phyloP scores from a whole-genome alignment of 1,139 yeast genomes.

The Yamadazyma taylorii region DNA sequence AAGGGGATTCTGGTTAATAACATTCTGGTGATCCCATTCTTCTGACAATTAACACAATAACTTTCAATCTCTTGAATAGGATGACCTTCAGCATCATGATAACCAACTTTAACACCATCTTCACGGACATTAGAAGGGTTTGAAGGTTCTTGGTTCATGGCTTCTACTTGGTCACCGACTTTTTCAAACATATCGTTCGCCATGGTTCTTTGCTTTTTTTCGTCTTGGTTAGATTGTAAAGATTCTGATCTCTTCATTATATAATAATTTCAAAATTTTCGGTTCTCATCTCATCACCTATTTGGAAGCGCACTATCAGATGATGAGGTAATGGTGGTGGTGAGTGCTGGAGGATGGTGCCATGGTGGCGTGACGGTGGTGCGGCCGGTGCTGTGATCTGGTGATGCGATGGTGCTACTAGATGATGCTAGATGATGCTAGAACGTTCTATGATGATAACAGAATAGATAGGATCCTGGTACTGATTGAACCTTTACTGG shows the following conservation, averaged over 20 bases:
- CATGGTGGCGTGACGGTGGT: too few species aligned
- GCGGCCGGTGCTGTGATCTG: too few species aligned
- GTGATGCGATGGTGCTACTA: too few species aligned
- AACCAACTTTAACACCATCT: constrained; percentile 41
- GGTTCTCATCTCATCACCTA: not conserved
- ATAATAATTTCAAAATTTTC: constrained; percentile 7
- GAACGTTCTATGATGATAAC: too few species aligned
- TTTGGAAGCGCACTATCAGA: too few species aligned
- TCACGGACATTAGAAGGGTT: constrained; percentile 20
- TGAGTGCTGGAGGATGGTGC: too few species aligned
- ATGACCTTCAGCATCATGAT: constrained; percentile 85
- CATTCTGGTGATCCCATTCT: constrained; percentile 80
- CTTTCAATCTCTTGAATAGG: constrained; percentile 96
- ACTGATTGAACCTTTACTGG: too few species aligned
- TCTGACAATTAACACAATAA: constrained; percentile 91
- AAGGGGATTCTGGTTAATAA: constrained; percentile 87
- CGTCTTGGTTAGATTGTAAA: constrained; percentile 16
- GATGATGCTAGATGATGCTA: too few species aligned
- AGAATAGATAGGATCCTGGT: too few species aligned
- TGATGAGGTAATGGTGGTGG: too few species aligned
- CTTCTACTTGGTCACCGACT: constrained; percentile 18
- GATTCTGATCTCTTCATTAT: constrained; percentile 25
- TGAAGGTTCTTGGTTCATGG: constrained; percentile 8
- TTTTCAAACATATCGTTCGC: constrained; percentile 14
- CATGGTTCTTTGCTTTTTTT: constrained; percentile 18